Percentiles rank a stretch among this genome's conserved stretches.
These are phyloP conservation scores for Fomitopsis serialis DNA, from an alignment of 768 basidiomycete genomes.

Conservation along the genomic window DNA sequence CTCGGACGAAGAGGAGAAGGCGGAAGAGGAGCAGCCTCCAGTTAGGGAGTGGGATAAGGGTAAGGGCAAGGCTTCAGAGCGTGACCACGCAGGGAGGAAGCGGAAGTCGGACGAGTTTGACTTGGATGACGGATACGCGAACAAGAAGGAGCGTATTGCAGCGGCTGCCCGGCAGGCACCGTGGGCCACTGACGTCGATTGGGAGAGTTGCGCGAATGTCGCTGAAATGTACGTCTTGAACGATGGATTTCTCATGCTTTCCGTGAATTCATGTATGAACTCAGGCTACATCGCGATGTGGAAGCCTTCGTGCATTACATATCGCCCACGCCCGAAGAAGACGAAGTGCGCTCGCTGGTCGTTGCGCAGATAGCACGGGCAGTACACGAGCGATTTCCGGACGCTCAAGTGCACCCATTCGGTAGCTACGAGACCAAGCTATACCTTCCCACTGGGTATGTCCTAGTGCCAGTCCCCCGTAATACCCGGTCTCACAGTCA, in stretches of 20 bases:
- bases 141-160: conserved; percentile 47
- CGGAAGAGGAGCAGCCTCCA: conserved; percentile 7
- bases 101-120: conserved; percentile 45
- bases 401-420: conserved; percentile 81
- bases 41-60: conserved; percentile 22
- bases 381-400: conserved; percentile 62
- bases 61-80: conserved; percentile 8
- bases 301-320: conserved; percentile 83
- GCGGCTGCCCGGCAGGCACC: conserved; percentile 47
- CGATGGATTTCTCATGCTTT: not conserved
- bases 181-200: conserved; percentile 69
- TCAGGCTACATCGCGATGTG: conserved; percentile 83
- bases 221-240: conserved; percentile 68
- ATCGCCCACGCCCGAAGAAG: conserved; percentile 79
- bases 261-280: conserved; percentile 7
- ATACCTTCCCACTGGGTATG: conserved; percentile 89
- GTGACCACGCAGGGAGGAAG: conserved; percentile 30
- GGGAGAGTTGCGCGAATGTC: conserved; percentile 70
- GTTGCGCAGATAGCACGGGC: conserved; percentile 66
- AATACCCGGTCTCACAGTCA: not conserved
- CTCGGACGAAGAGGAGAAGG: conserved; percentile 20
- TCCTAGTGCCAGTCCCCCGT: conserved; percentile 4
- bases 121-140: conserved; percentile 43
- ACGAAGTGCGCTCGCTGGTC: conserved; percentile 74
- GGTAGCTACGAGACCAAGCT: conserved; percentile 92